Conservation (phyloP, 2,329 filamentous ascomycete genomes). For the Talaromyces pinophilus region DNA sequence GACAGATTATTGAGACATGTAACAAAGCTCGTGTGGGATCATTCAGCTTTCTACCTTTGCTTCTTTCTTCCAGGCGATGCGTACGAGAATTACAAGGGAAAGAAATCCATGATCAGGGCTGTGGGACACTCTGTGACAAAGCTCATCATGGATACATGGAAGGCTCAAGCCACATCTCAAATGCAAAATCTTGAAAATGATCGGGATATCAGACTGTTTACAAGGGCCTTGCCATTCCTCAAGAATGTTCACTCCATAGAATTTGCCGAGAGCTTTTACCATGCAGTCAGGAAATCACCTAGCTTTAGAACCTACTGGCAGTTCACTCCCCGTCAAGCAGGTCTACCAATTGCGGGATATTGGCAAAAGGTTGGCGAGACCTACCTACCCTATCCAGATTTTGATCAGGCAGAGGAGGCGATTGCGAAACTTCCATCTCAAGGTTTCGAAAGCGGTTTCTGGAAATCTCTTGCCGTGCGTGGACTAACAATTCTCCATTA, state of each 20-base stretch:
- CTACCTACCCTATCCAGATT: neutral
- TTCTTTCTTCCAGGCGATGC: neutral
- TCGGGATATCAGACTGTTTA: neutral
- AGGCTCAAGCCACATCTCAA: neutral
- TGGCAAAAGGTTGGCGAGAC: neutral
- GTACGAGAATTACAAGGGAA: neutral
- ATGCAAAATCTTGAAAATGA: neutral
- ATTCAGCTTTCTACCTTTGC: constrained; percentile 1
- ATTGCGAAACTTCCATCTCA: neutral
- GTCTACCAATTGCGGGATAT: neutral
- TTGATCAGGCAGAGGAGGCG: neutral
- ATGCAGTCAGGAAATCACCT: neutral
- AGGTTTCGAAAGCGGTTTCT: neutral
- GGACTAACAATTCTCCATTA: neutral
- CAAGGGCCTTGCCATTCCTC: neutral
- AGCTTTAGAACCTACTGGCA: neutral
- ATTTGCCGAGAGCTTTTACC: neutral
- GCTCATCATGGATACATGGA: neutral
- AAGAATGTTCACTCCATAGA: neutral
- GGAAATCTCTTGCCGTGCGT: neutral
- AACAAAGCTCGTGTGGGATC: constrained; percentile 5
- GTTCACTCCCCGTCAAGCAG: neutral
- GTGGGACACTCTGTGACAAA: neutral
- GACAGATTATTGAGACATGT: constrained; percentile 12
- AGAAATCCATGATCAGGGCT: neutral